Evolutionary conservation across 129 eudicot genomes (phyloP).

Genomic region (Saussurea involucrata): DNA sequence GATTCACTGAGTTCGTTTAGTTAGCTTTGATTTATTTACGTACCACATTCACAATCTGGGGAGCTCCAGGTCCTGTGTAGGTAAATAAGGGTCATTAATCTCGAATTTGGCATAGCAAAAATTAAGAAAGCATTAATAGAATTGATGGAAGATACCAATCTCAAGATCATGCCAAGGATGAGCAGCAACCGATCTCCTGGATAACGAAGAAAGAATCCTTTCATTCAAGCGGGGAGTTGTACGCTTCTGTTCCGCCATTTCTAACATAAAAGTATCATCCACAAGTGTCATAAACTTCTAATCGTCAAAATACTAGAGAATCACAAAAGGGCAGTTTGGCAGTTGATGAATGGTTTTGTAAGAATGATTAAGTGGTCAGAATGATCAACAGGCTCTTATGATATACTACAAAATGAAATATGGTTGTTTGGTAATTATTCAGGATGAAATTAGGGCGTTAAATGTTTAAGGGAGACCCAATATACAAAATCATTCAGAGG

Average conservation of each 20-base stretch:
- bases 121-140: background rate
- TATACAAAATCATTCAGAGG: too few species aligned
- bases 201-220: slow-evolving; percentile 45
- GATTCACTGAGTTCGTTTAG: background rate
- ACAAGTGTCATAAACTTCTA: background rate
- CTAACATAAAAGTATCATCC: background rate
- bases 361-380: too few species aligned
- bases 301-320: background rate
- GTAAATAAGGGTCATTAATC: background rate
- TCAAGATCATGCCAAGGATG: slow-evolving; percentile 67
- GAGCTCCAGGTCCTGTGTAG: slow-evolving; percentile 73
- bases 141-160: slow-evolving; percentile 25
- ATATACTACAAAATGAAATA: too few species aligned
- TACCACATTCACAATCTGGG: slow-evolving; percentile 52
- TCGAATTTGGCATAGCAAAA: background rate
- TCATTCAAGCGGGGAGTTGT: slow-evolving; percentile 54
- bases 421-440: too few species aligned
- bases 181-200: slow-evolving; percentile 50
- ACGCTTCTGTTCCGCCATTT: slow-evolving; percentile 36
- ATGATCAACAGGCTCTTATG: too few species aligned
- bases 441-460: too few species aligned
- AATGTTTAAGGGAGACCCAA: too few species aligned
- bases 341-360: too few species aligned
- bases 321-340: background rate
- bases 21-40: slow-evolving; percentile 21